A percentile compares a stretch with the other conserved stretches of the same genome.
Evolutionary conservation across 352 stramenopile genomes (phyloP).

Genomic region (Phytophthora vignae): DNA sequence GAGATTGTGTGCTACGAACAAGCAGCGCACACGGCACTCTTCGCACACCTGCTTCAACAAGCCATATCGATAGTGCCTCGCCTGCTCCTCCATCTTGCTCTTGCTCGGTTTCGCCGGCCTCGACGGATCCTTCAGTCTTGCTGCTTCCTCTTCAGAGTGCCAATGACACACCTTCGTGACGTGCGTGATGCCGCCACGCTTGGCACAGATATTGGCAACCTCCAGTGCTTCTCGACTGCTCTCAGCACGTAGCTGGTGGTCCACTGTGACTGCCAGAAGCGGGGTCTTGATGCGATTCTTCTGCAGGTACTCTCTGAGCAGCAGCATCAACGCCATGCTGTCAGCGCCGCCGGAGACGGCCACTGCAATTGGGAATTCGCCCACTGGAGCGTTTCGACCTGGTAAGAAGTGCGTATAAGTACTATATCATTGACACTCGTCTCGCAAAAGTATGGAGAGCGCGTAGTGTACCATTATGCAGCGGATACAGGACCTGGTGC

Average conservation of each 20-base stretch:
- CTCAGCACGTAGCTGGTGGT: constrained; percentile 74
- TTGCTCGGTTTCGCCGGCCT: constrained; percentile 45
- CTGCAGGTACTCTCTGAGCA: constrained; percentile 72
- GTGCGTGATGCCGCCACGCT: constrained; percentile 58
- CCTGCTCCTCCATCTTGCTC: constrained; percentile 83
- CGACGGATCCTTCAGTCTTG: background rate
- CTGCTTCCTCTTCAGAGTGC: constrained; percentile 24
- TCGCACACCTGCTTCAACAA: constrained; percentile 63
- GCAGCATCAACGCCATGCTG: constrained; percentile 82
- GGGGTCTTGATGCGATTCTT: constrained; percentile 57
- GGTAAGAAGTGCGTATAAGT: background rate
- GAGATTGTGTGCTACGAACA: constrained; percentile 85
- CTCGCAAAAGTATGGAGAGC: background rate
- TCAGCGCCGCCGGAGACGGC: constrained; percentile 81
- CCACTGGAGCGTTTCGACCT: constrained; percentile 9
- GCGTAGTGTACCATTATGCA: constrained; percentile 22
- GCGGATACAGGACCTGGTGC: constrained; percentile 47
- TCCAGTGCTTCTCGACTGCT: constrained; percentile 67
- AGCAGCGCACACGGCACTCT: constrained; percentile 58
- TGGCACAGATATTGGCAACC: constrained; percentile 54
- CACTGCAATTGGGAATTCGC: constrained; percentile 72
- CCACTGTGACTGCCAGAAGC: constrained; percentile 83
- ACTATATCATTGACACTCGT: background rate
- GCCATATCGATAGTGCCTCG: constrained; percentile 72
- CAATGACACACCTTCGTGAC: constrained; percentile 67